Conservation (phyloP, 305 asterid genomes). For the Plantago rigida region DNA sequence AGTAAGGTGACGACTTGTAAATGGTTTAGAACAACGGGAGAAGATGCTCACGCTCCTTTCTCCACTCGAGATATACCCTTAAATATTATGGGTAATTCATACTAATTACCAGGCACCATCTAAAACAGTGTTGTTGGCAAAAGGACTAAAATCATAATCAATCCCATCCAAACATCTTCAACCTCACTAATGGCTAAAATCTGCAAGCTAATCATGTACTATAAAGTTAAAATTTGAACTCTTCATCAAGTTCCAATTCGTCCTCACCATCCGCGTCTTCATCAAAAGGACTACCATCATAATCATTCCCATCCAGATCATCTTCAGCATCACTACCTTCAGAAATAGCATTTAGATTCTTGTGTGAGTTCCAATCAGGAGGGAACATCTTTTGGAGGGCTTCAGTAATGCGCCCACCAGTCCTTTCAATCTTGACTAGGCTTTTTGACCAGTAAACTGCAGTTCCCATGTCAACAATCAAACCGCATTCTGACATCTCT, state of each 20-base stretch:
- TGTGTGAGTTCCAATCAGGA: conserved; percentile 88
- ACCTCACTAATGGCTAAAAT: conserved; percentile 13
- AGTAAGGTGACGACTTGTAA: no score
- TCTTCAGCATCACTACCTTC: conserved; percentile 27
- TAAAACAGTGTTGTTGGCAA: not conserved
- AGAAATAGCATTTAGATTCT: conserved; percentile 42
- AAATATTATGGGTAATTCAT: no score
- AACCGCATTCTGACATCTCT: conserved; percentile 59
- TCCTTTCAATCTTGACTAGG: conserved; percentile 63
- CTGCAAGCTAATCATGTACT: no score
- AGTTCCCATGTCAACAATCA: conserved; percentile 84
- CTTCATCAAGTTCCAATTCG: no score
- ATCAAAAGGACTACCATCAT: conserved; percentile 19
- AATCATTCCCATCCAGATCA: conserved; percentile 24
- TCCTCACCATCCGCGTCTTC: not conserved
- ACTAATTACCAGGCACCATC: no score
- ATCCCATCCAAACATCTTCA: conserved; percentile 29
- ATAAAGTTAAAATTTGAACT: no score
- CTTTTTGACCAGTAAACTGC: conserved; percentile 93
- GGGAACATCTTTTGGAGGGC: conserved; percentile 92
- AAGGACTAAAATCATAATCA: conserved; percentile 22
- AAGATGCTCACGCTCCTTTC: no score
- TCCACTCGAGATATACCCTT: no score
- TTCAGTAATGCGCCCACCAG: conserved; percentile 75
- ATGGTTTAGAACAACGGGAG: no score